A percentile compares a stretch with the other conserved stretches of the same genome.
Evolutionary conservation across 768 basidiomycete species (phyloP).

Genomic region (Podaxis sp.): DNA sequence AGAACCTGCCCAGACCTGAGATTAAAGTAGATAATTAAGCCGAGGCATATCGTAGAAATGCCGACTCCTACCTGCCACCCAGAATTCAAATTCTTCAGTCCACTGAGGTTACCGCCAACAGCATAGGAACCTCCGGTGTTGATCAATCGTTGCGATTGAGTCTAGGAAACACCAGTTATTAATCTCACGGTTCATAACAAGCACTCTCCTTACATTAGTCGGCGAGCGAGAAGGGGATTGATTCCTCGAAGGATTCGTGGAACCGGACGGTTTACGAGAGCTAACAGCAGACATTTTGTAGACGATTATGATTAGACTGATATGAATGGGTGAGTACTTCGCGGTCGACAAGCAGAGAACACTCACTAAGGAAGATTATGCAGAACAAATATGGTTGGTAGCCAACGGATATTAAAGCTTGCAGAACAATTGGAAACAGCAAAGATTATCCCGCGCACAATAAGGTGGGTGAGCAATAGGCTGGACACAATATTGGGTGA

Average conservation of each 20-base stretch:
- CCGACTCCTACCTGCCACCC: constrained; percentile 60
- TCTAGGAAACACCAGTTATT: constrained; percentile 18
- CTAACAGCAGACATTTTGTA: constrained; percentile 36
- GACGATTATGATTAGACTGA: constrained; percentile 16
- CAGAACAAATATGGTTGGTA: constrained; percentile 5
- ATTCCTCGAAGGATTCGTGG: constrained; percentile 59
- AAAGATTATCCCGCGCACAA: constrained; percentile 1
- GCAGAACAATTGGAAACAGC: neutral
- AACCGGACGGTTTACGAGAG: constrained; percentile 65
- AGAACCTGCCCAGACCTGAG: constrained; percentile 59
- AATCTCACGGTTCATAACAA: neutral
- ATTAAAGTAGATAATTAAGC: constrained; percentile 15
- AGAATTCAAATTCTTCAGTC: constrained; percentile 50
- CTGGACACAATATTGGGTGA: neutral
- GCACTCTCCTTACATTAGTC: constrained; percentile 36
- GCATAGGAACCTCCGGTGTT: constrained; percentile 35
- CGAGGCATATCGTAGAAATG: neutral
- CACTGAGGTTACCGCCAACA: constrained; percentile 39
- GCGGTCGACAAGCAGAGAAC: constrained; percentile 14
- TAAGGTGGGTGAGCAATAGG: neutral
- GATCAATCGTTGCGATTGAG: constrained; percentile 43
- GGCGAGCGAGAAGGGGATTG: constrained; percentile 63
- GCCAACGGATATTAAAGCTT: neutral
- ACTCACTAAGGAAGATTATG: constrained; percentile 1
- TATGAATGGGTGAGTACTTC: constrained; percentile 20